Base-by-base conservation (phyloP, 345 rosid genomes). In the Dipteronia sinensis region DNA sequence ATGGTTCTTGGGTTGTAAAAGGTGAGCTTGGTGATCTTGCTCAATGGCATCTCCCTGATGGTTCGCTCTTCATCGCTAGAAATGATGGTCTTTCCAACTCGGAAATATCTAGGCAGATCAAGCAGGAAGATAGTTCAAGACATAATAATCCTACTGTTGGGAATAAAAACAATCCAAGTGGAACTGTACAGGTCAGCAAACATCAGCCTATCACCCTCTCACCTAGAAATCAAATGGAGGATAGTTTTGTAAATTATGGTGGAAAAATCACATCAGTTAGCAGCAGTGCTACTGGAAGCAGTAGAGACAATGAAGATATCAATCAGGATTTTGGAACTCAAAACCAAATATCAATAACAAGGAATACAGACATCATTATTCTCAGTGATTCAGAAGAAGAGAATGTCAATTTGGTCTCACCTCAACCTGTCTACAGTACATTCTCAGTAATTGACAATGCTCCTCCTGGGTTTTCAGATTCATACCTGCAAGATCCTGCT, bases 331-430 rank as follows among this genome's bases (percentile, higher is more conserved):
- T 42, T 49, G 77, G 73, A 47, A 42, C 42, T 65, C 66, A 53
- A 34, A 69, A 63, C 51, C 27, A 16, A 63, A 73, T 51, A 65
- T 64, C 69, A 19, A 47, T 40, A 16, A n/a, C 59, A 19, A 56
- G 17, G 40, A 40, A 76, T 79, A 34, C 78, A 42, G 76, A 72
- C 3, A 16, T 83, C 22, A 79, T 83, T 66, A 25, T 82, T 78
- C 84, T 85, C 42, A 85, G 85, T 59, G 88, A 85, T 78, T 80
- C 85, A 16, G 88, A 85, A 63, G 88, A 85, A 53, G 88, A 80
- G 25, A 72, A 78, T 78, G 76, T 17, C 68, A 69, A 70, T 58
- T 42, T 78, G 6, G 71, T 42, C 20, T 62, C 82, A 73, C 46
- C 79, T 40, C 70, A 59, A 66, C 9, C 51, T 49, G 76, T 47